Evolutionary conservation across 2,329 filamentous ascomycete genomes (phyloP), one percentile per base, ranked within the genome.

Genomic region (Exophiala lecanii-corni): DNA sequence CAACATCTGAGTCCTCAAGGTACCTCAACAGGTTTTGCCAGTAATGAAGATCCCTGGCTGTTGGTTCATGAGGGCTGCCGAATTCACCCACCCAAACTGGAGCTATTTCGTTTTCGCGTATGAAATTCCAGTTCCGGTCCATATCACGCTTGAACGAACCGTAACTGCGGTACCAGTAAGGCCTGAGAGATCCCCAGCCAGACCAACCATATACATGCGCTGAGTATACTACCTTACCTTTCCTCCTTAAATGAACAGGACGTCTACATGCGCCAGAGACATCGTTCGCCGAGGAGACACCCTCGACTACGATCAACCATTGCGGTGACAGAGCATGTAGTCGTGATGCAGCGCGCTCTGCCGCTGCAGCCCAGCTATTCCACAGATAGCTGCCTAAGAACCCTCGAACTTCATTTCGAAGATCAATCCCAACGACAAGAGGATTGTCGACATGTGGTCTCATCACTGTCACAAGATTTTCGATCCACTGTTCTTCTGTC

Each of bases 1-100:
- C 80, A 7, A 76, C 77, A 54, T 82, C 78, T 38, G 78, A 61
- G 2, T 66, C 62, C 55, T 72, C 71, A 44, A 84, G 67, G 59
- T 74, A 82, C 19, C 67, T 68, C 65, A 82, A 65, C 60, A 84
- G 60, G 58, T 84, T 78, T 32, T 65, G 62, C 81, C 81, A 84
- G 64, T 84, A 85, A 55, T 81, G 79, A 42, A 68, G 67, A 51
- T 82, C 78, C 5, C 78, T 77, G 6, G 70, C 63, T 23, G 69
- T 70, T 1, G 78, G 78, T 4, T 60, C 49, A 36, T 66, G 64
- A 13, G 79, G 75, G 18, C 76, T 75, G 1, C 82, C 81, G 46
- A 84, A 75, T 64, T 85, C 81, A 38, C 79, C 79, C 19, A 84
- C 72, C 81, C 81, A 85, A 7, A 85, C 80, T 0, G 81, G 81